phyloP scores from a whole-genome alignment of 2,329 filamentous ascomycete genomes.

The Phaeosphaeriaceae sp. region DNA sequence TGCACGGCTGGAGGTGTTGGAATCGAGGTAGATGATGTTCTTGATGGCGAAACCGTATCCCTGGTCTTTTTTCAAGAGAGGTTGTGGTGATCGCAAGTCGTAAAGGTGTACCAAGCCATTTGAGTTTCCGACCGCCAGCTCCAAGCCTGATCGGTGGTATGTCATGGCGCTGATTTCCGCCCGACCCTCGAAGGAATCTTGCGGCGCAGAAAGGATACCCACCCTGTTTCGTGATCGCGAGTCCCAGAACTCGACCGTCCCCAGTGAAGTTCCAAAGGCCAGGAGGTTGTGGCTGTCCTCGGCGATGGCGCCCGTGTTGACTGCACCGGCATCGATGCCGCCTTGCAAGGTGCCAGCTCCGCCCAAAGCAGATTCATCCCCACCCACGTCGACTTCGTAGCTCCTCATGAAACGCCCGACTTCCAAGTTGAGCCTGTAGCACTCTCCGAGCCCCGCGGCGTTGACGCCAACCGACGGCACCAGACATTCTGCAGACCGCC shows the following conservation, averaged over 20 bases:
- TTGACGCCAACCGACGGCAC: constrained; percentile 89
- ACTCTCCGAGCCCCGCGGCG: constrained; percentile 84
- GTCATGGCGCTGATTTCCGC: constrained; percentile 84
- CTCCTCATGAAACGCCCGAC: constrained; percentile 92
- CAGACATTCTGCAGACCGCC: constrained; percentile 80
- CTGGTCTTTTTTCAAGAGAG: constrained; percentile 90
- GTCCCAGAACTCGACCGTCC: constrained; percentile 98
- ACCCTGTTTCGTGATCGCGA: constrained; percentile 81
- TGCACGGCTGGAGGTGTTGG: constrained; percentile 70
- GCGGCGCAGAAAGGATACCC: constrained; percentile 71
- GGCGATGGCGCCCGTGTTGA: constrained; percentile 87
- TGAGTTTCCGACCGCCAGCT: constrained; percentile 85
- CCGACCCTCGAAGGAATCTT: constrained; percentile 47
- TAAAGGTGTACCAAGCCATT: constrained; percentile 89
- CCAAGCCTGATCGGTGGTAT: constrained; percentile 84
- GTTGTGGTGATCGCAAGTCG: constrained; percentile 86
- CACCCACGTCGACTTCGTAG: constrained; percentile 88
- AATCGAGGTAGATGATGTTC: constrained; percentile 74
- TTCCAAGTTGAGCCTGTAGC: constrained; percentile 91
- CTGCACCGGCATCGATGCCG: constrained; percentile 81
- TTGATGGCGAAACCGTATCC: constrained; percentile 94
- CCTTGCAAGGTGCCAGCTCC: constrained; percentile 83
- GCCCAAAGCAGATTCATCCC: constrained; percentile 72
- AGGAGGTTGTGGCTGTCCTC: constrained; percentile 88
- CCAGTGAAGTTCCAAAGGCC: constrained; percentile 91